Conservation (phyloP, 2,329 filamentous ascomycete species). For the Colletotrichum destructivum region DNA sequence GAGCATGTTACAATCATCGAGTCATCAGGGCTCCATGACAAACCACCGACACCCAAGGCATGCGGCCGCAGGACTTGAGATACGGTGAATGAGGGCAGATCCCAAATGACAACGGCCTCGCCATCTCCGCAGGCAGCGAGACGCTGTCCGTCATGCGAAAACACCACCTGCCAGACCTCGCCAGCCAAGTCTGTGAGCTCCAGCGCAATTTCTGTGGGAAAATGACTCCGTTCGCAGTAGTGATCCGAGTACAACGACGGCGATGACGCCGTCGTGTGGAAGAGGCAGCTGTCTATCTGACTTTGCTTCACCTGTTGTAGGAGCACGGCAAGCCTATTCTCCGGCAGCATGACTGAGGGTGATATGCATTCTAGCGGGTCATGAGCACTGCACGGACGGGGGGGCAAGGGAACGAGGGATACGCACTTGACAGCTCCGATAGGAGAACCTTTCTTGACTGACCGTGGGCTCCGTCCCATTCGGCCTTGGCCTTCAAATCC, state of each 20-base stretch:
- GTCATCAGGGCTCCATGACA: slow-evolving; percentile 95
- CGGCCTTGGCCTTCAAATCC: slow-evolving; percentile 81
- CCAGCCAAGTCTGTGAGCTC: slow-evolving; percentile 82
- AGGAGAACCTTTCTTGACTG: slow-evolving; percentile 82
- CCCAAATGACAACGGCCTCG: slow-evolving; percentile 84
- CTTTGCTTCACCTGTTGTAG: slow-evolving; percentile 86
- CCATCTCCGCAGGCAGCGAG: slow-evolving; percentile 88
- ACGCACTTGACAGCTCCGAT: slow-evolving; percentile 85
- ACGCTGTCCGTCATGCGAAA: slow-evolving; percentile 88
- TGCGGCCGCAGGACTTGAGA: slow-evolving; percentile 77
- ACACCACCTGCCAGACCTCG: slow-evolving; percentile 93
- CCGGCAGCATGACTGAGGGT: slow-evolving; percentile 96
- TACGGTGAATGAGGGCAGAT: slow-evolving; percentile 78
- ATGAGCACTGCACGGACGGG: slow-evolving; percentile 44
- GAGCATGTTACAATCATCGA: slow-evolving; percentile 88
- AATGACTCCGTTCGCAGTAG: slow-evolving; percentile 82
- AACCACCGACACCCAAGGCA: slow-evolving; percentile 79
- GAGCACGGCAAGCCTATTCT: slow-evolving; percentile 86
- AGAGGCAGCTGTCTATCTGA: slow-evolving; percentile 88
- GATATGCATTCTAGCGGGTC: slow-evolving; percentile 82
- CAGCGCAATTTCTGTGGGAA: slow-evolving; percentile 80
- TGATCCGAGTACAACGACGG: slow-evolving; percentile 94
- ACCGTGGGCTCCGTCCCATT: slow-evolving; percentile 87
- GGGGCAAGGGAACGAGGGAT: neutral
- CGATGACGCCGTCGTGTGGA: slow-evolving; percentile 84